phyloP scores from a whole-genome alignment of 495 filamentous ascomycete species.

The Barbatosphaeria neglecta region DNA sequence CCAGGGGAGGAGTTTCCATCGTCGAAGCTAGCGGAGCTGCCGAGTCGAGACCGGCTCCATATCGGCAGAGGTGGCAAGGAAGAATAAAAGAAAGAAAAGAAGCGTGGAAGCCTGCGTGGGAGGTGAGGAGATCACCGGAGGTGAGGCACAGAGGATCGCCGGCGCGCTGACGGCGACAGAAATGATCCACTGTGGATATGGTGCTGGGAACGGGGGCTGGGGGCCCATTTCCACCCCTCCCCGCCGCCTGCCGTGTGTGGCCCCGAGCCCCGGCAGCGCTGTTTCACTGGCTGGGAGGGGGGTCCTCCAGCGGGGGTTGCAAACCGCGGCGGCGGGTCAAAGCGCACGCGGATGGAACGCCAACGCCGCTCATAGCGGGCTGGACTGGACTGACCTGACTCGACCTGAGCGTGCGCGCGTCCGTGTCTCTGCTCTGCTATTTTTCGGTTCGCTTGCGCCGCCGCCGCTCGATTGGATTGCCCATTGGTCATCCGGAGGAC shows the following conservation, averaged over 20 bases:
- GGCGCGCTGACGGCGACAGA: background rate
- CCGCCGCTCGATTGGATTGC: background rate
- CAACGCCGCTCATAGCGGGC: too few relatives aligned
- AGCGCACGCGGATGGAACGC: background rate
- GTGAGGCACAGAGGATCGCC: too few relatives aligned
- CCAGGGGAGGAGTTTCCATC: too few relatives aligned
- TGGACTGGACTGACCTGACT: background rate
- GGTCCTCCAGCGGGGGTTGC: background rate
- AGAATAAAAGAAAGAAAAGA: too few relatives aligned
- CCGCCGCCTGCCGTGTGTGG: background rate
- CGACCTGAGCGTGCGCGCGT: background rate
- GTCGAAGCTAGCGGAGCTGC: too few relatives aligned
- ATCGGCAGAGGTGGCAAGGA: too few relatives aligned
- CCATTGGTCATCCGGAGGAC: background rate
- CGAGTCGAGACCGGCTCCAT: too few relatives aligned
- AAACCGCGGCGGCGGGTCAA: background rate
- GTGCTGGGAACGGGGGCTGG: background rate
- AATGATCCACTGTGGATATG: background rate
- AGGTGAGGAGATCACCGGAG: too few relatives aligned
- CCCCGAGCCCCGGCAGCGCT: background rate
- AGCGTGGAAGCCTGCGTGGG: too few relatives aligned
- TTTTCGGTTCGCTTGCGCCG: background rate
- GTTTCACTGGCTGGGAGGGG: too few relatives aligned
- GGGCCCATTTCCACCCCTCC: background rate
- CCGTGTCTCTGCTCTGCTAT: too few relatives aligned